These are phyloP conservation scores for Zygoascus sp. DNA, from an alignment of 1,139 yeast species.

Conservation along the genomic window DNA sequence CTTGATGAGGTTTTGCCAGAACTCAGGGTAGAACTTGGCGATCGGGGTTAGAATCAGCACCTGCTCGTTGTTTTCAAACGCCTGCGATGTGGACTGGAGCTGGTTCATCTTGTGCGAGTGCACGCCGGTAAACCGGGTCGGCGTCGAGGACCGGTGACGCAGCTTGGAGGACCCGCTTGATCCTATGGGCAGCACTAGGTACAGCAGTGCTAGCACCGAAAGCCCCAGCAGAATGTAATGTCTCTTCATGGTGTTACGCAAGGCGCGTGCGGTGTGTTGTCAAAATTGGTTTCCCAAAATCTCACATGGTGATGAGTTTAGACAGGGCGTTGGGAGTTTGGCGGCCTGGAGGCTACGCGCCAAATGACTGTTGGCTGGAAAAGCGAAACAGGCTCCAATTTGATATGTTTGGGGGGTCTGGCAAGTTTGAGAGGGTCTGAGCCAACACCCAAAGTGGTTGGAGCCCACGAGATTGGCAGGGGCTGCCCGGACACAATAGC, in stretches of 20 bases:
- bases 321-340: slow-evolving; percentile 9
- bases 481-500: too few species aligned
- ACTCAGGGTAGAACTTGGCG: slow-evolving; percentile 75
- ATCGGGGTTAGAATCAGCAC: slow-evolving; percentile 84
- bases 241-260: slow-evolving; percentile 10
- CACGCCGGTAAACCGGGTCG: slow-evolving; percentile 9
- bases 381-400: too few species aligned
- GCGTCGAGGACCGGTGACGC: not conserved
- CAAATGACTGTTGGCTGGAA: too few species aligned
- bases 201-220: slow-evolving; percentile 7
- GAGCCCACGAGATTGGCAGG: too few species aligned
- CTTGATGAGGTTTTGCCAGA: slow-evolving; percentile 77
- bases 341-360: not conserved
- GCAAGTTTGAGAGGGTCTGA: too few species aligned
- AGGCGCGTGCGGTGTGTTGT: slow-evolving; percentile 4
- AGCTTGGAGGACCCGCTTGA: slow-evolving; percentile 3
- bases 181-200: slow-evolving; percentile 9
- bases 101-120: slow-evolving; percentile 73
- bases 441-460: too few species aligned
- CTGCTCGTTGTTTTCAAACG: slow-evolving; percentile 70
- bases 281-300: slow-evolving; percentile 2
- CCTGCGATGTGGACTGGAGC: slow-evolving; percentile 62
- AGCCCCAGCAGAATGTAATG: slow-evolving; percentile 7
- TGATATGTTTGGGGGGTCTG: too few species aligned
- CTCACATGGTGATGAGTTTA: slow-evolving; percentile 13